Evolutionary conservation across 768 basidiomycete species (phyloP).

Genomic region (Pholiota conissans): DNA sequence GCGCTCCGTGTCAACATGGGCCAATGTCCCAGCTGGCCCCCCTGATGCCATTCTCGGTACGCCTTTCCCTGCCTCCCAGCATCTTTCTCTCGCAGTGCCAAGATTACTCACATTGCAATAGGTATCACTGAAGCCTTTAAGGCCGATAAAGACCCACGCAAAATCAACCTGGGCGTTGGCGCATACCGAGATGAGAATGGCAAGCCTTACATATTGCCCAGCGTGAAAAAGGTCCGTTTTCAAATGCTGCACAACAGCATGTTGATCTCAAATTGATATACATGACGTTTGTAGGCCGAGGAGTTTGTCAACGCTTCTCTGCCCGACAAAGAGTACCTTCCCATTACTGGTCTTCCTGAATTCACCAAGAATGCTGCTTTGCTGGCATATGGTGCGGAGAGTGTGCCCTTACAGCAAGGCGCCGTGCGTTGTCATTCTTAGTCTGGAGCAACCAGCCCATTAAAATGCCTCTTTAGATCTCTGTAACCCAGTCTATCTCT

Average conservation of each 20-base stretch:
- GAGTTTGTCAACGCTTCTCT: conserved; percentile 61
- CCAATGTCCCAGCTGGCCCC: conserved; percentile 80
- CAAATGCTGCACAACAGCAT: not conserved
- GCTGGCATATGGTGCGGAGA: conserved; percentile 88
- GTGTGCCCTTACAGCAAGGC: conserved; percentile 66
- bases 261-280: conserved; percentile 6
- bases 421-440: conserved; percentile 49
- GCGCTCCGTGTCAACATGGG: conserved; percentile 72
- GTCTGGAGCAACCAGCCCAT: conserved; percentile 6
- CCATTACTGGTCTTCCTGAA: conserved; percentile 86
- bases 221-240: conserved; percentile 75
- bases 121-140: conserved; percentile 96
- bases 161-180: conserved; percentile 98
- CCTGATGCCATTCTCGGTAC: conserved; percentile 91
- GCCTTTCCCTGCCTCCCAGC: conserved; percentile 14
- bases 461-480: conserved; percentile 50
- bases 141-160: conserved; percentile 87
- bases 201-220: conserved; percentile 90
- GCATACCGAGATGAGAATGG: conserved; percentile 93
- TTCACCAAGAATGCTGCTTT: conserved; percentile 88
- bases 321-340: conserved; percentile 94
- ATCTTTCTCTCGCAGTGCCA: conserved; percentile 5
- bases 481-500: conserved; percentile 92
- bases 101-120: conserved; percentile 21
- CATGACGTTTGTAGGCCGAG: conserved; percentile 59